Evolutionary conservation across 805 yeast species (phyloP).

Genomic region (Martiniozyma abietophila): DNA sequence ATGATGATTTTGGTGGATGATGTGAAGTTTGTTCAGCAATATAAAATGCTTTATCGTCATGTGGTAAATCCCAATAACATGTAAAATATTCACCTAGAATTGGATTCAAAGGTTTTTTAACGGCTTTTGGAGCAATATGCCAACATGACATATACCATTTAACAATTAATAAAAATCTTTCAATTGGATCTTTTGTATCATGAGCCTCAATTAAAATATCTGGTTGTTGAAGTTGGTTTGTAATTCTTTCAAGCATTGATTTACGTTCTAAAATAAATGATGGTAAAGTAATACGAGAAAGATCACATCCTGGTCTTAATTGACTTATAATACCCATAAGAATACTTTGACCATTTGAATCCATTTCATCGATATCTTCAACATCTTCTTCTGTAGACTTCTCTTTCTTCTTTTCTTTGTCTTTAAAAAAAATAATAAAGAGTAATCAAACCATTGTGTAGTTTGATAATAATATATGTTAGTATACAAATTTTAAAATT

Average conservation of each 20-base stretch:
- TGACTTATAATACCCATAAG: slow-evolving; percentile 83
- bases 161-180: slow-evolving; percentile 65
- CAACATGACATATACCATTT: slow-evolving; percentile 92
- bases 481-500: no score
- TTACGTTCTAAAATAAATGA: slow-evolving; percentile 92
- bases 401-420: slow-evolving; percentile 1
- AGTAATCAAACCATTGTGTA: no score
- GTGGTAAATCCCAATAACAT: slow-evolving; percentile 86
- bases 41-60: slow-evolving; percentile 56
- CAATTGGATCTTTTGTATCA: slow-evolving; percentile 42
- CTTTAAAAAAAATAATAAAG: no score
- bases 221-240: slow-evolving; percentile 80
- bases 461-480: no score
- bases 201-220: slow-evolving; percentile 65
- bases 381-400: slow-evolving; percentile 18
- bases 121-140: slow-evolving; percentile 99
- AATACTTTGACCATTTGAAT: slow-evolving; percentile 81
- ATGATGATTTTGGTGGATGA: slow-evolving; percentile 96
- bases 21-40: slow-evolving; percentile 93
- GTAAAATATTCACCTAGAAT: slow-evolving; percentile 86
- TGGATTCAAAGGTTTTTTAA: slow-evolving; percentile 93
- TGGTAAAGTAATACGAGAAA: slow-evolving; percentile 86
- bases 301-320: slow-evolving; percentile 85
- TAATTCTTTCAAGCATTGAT: slow-evolving; percentile 91
- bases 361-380: slow-evolving; percentile 88